Base-by-base conservation (phyloP, 208 protist genomes). In the Trypanosoma avium region DNA sequence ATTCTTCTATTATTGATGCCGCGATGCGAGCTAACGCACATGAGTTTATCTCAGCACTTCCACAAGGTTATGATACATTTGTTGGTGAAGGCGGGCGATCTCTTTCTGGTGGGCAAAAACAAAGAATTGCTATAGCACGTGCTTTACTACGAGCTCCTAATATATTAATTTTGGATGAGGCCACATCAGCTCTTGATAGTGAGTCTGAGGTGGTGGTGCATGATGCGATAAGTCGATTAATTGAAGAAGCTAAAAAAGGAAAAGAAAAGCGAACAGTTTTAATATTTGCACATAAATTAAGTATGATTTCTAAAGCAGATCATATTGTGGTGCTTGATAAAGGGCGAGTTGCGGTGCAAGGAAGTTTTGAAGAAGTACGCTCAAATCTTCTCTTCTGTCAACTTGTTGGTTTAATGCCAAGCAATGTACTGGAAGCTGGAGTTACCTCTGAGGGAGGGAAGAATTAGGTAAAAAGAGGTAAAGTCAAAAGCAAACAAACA, bases 71-170 rank as follows among this genome's bases (percentile, higher is more conserved):
- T 70, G 81, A 95, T 43, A 97, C 92, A 3, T 86, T 80, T 49
- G 91, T 97, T 7, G 94, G 92, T 26, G 94, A 97, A 70, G 70
- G 75, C 53, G 94, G 93, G 26, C 74, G 83, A n/a, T 82, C 73
- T 38, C 77, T 98, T 10, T 94, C 84, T 6, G 95, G 93, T 17
- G 95, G 94, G 1, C 93, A 98, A 79, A 95, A 94, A 76, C 95
- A 98, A 74, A 88, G 94, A 48, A 93, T 98, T 47, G 89, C 90
- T 24, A 97, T 98, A 73, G 94, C 93, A 3, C 77, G 97, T 30
- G 90, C 88, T 19, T 67, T 98, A 5, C 55, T 92, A 57, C 85
- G 88, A 12, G 64, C 89, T 52, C 92, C 97, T 38, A 73, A 85
- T 46, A 71, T 98, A 35, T 77, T 97, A 13, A 84, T 98, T 22